A percentile compares a stretch with the other conserved stretches of the same genome.
Evolutionary conservation across 345 rosid species (phyloP).

Genomic region (Corchorus olitorius): DNA sequence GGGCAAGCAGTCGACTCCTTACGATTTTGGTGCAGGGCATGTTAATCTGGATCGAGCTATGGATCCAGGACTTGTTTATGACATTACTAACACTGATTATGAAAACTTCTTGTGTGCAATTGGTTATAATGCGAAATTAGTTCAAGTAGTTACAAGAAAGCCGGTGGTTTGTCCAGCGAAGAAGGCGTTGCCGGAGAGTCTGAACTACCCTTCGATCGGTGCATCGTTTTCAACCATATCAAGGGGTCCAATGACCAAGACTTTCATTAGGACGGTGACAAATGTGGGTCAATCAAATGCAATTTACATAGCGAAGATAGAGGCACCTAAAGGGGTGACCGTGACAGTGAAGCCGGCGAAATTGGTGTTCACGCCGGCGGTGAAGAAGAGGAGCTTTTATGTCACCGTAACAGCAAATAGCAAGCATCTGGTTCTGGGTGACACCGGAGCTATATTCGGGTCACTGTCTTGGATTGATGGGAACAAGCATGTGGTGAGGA

Average conservation of each 20-base stretch:
- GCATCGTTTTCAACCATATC: constrained; percentile 58
- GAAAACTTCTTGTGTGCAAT: constrained; percentile 68
- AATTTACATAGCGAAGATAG: constrained; percentile 44
- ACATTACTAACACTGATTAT: constrained; percentile 62
- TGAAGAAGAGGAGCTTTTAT: constrained; percentile 58
- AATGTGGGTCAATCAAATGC: constrained; percentile 60
- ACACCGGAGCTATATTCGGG: constrained; percentile 71
- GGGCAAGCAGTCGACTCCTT: constrained; percentile 59
- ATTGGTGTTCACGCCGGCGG: constrained; percentile 45
- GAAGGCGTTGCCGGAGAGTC: constrained; percentile 64
- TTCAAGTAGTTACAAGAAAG: constrained; percentile 70
- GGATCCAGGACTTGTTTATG: constrained; percentile 83
- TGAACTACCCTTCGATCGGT: constrained; percentile 78
- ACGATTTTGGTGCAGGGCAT: constrained; percentile 73
- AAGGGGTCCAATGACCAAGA: constrained; percentile 41
- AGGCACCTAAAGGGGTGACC: constrained; percentile 61
- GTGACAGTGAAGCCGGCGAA: constrained; percentile 60
- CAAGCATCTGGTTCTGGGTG: constrained; percentile 49
- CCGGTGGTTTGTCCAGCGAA: constrained; percentile 54
- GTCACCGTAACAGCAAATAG: constrained; percentile 58
- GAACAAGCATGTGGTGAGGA: constrained; percentile 61
- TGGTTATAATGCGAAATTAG: constrained; percentile 61
- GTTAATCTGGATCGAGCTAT: constrained; percentile 66
- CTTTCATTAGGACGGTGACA: constrained; percentile 60
- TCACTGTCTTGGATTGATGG: constrained; percentile 81